Base-by-base conservation (phyloP, 1,139 yeast species). In the Pichia sp. region DNA sequence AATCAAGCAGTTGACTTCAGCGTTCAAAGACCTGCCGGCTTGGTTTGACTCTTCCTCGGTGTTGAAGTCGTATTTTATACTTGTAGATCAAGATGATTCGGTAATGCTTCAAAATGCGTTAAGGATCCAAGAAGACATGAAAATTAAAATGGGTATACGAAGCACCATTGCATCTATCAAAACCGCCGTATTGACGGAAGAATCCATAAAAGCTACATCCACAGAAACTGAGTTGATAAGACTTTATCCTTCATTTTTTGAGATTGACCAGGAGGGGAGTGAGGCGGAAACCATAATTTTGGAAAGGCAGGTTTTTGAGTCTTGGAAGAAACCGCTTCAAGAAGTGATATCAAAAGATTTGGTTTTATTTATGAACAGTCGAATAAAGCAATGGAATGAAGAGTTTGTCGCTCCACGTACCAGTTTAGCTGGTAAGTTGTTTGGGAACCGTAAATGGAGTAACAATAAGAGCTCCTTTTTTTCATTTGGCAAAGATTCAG, bases 371-470 rank as follows among this genome's bases (percentile, higher is more conserved):
- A 84, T 87, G 95, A 90, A 85, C 57, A 64, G 71, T 43, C 76
- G 86, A 59, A 72, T 86, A 39, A 69, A 82, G 45, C 56, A 74
- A n/a, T 83, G 95, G 95, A 85, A 81, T 57, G 90, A 88, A 54
- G 71, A 72, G 33, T 62, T 75, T 40, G 77, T 82, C 29, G 77
- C 79, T 38, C 82, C 92, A 26, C 73, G 86, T 51, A 74, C 79
- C 51, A 82, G 90, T 34, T 68, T 86, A 28, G 76, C 95, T 0
- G 84, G 88, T 10, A 66, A 94, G 48, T 71, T 86, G 49, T 82
- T 87, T 60, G 76, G 81, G 29, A 55, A 56, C 1, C 80, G 87
- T 11, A 73, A 73, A 53, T 75, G 72, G 75, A 52, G 64, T 3
- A 40, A 53, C 2, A 35, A 41, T 5, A 56, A 59, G n/a, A 44